Conservation (phyloP, 2,329 filamentous ascomycete species). For the Coleophoma cylindrospora region DNA sequence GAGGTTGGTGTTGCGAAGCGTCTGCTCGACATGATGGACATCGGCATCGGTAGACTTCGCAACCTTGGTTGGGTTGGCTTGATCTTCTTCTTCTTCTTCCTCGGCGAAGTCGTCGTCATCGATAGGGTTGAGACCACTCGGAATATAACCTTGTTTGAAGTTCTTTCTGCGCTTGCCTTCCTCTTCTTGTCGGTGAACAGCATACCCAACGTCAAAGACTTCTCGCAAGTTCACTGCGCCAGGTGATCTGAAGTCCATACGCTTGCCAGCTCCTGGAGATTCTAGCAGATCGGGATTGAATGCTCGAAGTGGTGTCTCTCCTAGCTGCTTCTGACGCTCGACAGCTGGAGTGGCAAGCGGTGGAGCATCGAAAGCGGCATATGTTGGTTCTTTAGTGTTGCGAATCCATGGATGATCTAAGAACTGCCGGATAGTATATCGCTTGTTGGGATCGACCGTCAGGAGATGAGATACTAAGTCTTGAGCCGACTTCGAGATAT, state of each 20-base stretch:
- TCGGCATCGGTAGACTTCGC: conserved; percentile 54
- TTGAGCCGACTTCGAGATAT: conserved; percentile 91
- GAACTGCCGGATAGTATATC: conserved; percentile 91
- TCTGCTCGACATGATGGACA: conserved; percentile 75
- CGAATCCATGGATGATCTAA: conserved; percentile 92
- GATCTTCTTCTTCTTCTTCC: conserved; percentile 51
- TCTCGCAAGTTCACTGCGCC: conserved; percentile 93
- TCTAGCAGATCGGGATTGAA: conserved; percentile 54
- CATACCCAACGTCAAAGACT: conserved; percentile 97
- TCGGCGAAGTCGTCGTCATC: conserved; percentile 65
- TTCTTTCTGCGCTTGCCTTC: conserved; percentile 90
- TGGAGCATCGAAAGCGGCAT: conserved; percentile 63
- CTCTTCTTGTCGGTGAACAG: conserved; percentile 93
- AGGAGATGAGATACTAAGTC: conserved; percentile 91
- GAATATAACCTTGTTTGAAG: conserved; percentile 65
- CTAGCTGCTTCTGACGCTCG: conserved; percentile 25
- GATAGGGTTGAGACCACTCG: conserved; percentile 61
- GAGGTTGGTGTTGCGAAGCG: conserved; percentile 79
- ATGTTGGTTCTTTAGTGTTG: conserved; percentile 61
- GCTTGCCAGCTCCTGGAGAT: conserved; percentile 56
- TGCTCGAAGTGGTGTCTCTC: conserved; percentile 34
- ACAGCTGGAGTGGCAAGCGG: conserved; percentile 64
- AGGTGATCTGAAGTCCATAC: conserved; percentile 90
- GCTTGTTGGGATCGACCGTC: conserved; percentile 90
- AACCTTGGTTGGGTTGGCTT: conserved; percentile 55